Evolutionary conservation across 495 filamentous ascomycete genomes (phyloP).

Genomic region (Pseudomonodictys pantanalensis): DNA sequence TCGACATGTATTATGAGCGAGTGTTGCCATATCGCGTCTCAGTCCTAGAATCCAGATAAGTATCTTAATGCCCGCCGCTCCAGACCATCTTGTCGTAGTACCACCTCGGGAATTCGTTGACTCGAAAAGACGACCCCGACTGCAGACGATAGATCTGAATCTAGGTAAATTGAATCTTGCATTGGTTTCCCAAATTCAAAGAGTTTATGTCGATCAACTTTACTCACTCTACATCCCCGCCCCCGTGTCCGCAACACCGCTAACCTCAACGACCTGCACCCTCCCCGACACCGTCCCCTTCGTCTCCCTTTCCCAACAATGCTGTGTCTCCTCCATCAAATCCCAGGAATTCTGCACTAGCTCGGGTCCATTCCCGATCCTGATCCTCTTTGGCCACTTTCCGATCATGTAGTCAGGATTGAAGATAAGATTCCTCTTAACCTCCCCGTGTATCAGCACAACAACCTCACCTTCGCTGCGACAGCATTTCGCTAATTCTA

Average conservation of each 20-base stretch:
- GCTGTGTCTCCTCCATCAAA: background rate
- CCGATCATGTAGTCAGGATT: background rate
- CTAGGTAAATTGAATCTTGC: no score
- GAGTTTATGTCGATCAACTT: background rate
- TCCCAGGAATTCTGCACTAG: slow-evolving; percentile 23
- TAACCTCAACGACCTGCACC: background rate
- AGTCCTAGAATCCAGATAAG: no score
- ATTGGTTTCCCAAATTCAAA: no score
- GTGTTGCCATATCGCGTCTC: no score
- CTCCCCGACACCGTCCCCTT: background rate
- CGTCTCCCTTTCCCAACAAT: background rate
- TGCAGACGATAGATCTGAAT: no score
- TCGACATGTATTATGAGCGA: no score
- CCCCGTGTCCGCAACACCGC: background rate
- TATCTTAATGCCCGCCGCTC: no score
- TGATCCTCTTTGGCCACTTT: background rate
- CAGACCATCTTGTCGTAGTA: no score
- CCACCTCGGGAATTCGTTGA: no score
- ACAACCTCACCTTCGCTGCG: background rate
- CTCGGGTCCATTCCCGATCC: background rate
- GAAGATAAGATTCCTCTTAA: background rate
- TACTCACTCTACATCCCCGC: background rate
- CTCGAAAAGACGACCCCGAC: no score
- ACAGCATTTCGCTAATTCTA: background rate
- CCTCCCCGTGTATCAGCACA: background rate